Percentiles rank a stretch among this genome's conserved stretches.
phyloP scores from a whole-genome alignment of 139 green algal species.

The Auxenochlorella pyrenoidosa region DNA sequence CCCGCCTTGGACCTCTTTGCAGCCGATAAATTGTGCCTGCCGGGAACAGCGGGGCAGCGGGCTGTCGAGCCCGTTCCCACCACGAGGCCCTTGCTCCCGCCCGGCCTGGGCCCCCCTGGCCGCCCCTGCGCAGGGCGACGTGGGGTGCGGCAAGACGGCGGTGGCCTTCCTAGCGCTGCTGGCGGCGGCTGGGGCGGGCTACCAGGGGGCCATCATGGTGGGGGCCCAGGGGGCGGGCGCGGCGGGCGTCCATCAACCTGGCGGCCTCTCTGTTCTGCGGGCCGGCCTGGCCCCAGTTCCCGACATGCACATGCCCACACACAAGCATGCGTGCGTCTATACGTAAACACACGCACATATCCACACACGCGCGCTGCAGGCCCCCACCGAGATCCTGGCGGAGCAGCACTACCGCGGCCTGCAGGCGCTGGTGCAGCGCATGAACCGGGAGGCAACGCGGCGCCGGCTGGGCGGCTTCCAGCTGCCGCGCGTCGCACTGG shows the following conservation, averaged over 20 bases:
- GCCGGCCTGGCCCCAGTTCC: too few species aligned
- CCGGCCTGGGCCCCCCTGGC: neutral
- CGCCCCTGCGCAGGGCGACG: constrained; percentile 82
- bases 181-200: constrained; percentile 68
- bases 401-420: constrained; percentile 74
- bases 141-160: constrained; percentile 95
- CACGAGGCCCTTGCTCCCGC: too few species aligned
- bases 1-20: too few species aligned
- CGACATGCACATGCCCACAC: too few species aligned
- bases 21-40: too few species aligned
- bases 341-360: neutral
- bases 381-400: constrained; percentile 77
- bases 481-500: constrained; percentile 15
- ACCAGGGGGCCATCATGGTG: constrained; percentile 86
- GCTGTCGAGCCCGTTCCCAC: too few species aligned
- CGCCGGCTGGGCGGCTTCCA: constrained; percentile 16
- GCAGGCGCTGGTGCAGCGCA: constrained; percentile 46
- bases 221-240: neutral
- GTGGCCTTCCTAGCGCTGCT: constrained; percentile 90
- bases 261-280: too few species aligned
- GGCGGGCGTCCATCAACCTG: too few species aligned
- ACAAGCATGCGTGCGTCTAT: too few species aligned
- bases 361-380: neutral
- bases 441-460: constrained; percentile 35
- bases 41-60: neutral